phyloP scores from a whole-genome alignment of 345 rosid genomes.

The Melaleuca quinquenervia region DNA sequence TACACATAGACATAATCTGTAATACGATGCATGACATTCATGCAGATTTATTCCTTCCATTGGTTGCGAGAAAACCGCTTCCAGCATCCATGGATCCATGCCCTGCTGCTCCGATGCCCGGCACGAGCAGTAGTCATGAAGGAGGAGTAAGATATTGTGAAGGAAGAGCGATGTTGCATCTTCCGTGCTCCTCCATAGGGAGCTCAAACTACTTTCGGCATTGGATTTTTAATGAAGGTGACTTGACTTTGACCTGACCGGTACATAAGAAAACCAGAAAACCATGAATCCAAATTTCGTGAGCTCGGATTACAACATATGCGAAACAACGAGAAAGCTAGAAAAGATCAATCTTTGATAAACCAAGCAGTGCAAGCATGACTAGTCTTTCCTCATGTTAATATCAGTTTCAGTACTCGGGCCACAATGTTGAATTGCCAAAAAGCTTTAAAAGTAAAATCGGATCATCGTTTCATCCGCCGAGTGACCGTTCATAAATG shows the following conservation, averaged over 20 bases:
- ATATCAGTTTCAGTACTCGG: not conserved
- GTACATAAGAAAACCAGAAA: not conserved
- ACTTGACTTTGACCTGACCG: not conserved
- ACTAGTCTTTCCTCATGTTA: not conserved
- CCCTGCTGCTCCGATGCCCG: not conserved
- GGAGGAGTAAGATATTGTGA: not conserved
- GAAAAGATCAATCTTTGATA: not conserved
- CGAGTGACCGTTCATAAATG: not conserved
- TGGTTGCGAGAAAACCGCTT: constrained; percentile 29
- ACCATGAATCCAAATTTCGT: not conserved
- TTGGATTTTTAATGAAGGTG: not conserved
- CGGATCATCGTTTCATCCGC: not conserved
- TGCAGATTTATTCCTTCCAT: constrained; percentile 24
- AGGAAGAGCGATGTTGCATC: not conserved
- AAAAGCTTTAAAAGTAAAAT: not conserved
- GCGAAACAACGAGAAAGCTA: not conserved
- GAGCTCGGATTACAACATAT: not conserved
- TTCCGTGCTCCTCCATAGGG: not conserved
- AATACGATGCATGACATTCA: not conserved
- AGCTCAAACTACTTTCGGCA: not conserved
- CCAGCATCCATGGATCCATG: constrained; percentile 31
- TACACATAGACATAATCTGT: not conserved
- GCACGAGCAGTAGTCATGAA: not conserved
- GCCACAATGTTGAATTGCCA: not conserved
- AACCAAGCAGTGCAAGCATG: not conserved